Evolutionary conservation across 768 basidiomycete genomes (phyloP).

Genomic region (Collybiopsis confluens): DNA sequence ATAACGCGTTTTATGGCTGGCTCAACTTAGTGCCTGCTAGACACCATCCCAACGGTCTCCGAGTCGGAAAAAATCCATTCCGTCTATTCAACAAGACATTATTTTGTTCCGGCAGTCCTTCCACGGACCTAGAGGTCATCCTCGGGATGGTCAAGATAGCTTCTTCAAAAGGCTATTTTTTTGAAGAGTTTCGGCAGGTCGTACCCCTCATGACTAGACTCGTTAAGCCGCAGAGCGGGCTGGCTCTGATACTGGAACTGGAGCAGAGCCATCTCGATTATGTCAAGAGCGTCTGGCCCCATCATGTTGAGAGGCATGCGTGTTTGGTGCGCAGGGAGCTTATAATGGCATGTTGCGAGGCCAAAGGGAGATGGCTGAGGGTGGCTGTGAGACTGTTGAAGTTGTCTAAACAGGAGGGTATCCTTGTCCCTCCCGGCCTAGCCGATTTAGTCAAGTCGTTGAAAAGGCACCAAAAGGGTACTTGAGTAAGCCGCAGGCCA

Average conservation of each 20-base stretch:
- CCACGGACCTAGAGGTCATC: not conserved
- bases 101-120: not conserved
- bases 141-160: constrained; percentile 4
- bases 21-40: not conserved
- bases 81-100: not conserved
- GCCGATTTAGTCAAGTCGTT: not conserved
- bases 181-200: not conserved
- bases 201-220: not conserved
- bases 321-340: not conserved
- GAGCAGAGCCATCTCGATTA: not conserved
- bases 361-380: constrained; percentile 1
- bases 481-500: not conserved
- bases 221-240: not conserved
- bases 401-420: not conserved
- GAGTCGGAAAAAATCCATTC: not conserved
- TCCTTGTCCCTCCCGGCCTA: not conserved
- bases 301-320: not conserved
- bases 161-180: constrained; percentile 3
- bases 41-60: not conserved
- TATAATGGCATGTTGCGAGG: not conserved
- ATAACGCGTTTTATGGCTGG: constrained; percentile 3
- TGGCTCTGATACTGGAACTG: not conserved
- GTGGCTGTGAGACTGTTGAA: not conserved
- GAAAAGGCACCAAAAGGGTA: not conserved
- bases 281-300: not conserved